These are phyloP conservation scores for Gymnopilus dilepis DNA, from an alignment of 768 basidiomycete species.

Conservation along the genomic window DNA sequence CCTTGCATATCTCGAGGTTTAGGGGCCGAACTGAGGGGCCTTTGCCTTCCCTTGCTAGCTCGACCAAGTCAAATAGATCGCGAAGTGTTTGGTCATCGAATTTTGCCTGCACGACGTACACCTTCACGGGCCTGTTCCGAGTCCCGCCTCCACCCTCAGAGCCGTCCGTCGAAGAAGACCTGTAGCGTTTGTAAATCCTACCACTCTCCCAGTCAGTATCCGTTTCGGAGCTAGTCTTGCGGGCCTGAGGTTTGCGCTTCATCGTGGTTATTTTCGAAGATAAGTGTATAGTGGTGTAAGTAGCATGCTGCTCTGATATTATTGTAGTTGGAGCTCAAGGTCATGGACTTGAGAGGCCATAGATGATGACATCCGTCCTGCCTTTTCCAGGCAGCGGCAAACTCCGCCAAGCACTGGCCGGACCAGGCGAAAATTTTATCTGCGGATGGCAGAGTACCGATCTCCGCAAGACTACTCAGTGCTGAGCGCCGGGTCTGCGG, in stretches of 20 bases:
- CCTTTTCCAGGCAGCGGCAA: not conserved
- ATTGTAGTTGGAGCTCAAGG: not conserved
- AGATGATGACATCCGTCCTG: slow-evolving; percentile 1
- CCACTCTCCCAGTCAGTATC: slow-evolving; percentile 1
- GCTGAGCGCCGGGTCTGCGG: too few species aligned
- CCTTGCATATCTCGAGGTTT: slow-evolving; percentile 39
- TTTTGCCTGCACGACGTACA: slow-evolving; percentile 47
- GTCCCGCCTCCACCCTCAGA: not conserved
- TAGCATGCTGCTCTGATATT: not conserved
- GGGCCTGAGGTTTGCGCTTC: slow-evolving; percentile 6
- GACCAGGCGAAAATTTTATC: not conserved
- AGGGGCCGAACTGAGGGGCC: not conserved
- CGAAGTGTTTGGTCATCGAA: slow-evolving; percentile 36
- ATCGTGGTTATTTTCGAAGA: not conserved
- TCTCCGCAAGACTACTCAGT: too few species aligned
- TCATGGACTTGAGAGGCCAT: not conserved
- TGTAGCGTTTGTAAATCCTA: slow-evolving; percentile 14
- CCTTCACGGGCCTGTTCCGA: slow-evolving; percentile 23
- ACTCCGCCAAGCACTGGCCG: too few species aligned
- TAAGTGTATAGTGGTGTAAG: not conserved
- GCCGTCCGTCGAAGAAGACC: slow-evolving; percentile 2
- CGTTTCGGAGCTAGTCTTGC: not conserved
- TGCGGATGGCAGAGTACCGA: too few species aligned
- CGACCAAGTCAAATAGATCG: slow-evolving; percentile 39
- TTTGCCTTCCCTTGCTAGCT: not conserved